Evolutionary conservation across 441 rosid species (phyloP), one percentile per base, ranked within the genome.

Genomic region (Eutrema salsugineum): DNA sequence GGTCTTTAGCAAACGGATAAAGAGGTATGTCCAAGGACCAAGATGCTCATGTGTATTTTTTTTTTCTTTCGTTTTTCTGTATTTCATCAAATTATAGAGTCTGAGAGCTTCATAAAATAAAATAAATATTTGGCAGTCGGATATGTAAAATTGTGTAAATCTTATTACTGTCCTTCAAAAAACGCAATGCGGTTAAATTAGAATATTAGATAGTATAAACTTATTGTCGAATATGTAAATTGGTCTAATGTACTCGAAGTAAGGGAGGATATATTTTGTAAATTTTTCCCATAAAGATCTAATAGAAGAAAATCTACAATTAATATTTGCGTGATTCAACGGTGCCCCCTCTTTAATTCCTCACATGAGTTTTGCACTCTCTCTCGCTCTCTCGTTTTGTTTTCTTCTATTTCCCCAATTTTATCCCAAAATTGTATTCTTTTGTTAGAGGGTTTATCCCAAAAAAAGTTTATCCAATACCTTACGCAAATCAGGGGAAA

Each of bases 291-390:
- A n/a, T 35, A 17, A 36, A 64, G 46, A 66, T 65, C 51, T 40
- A 40, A 16, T 11, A 35, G 17, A 46, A 46, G 32, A 59, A 64
- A 50, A 40, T 24, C 6, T 6, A 75, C 62, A 63, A 48, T 76
- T 50, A 70, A 65, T 77, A 59, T 33, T n/a, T 63, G 71, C 74
- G 78, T 78, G 81, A 78, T 68, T 68, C 78, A 78, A 72, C 75
- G 66, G 75, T 68, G 42, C 20, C 5, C 20, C 5, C 53, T 68
- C 42, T 68, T 78, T 39, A 68, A 73, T 67, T 68, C 40, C 51
- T 73, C 81, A 78, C 81, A 68, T 73, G 81, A 78, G 51, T 78
- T 72, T 78, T 72, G 81, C 75, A 76, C 62, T 11, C 48, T 17
- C 42, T 27, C n/a, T 36, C 16, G 14, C 36, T 36, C 27, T 57